Evolutionary conservation across 768 basidiomycete species (phyloP), one percentile per base, ranked within the genome.

Genomic region (Cantharellus cinnabarinus): DNA sequence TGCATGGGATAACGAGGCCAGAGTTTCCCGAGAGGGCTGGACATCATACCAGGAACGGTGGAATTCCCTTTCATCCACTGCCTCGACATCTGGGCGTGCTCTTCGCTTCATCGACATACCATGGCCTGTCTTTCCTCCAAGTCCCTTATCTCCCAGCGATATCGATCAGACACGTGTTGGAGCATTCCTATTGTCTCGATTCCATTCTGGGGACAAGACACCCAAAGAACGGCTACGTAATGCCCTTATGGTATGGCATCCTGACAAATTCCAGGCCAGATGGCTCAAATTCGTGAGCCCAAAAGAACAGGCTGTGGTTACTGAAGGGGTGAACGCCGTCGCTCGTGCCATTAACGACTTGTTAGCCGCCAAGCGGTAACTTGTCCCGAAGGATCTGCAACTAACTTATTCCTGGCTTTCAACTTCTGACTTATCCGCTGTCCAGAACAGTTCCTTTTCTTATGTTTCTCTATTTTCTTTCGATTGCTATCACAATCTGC

Each of bases 221-320:
- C 54, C 35, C 42, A 57, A 50, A 41, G 59, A 40, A n/a, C 59
- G 59, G 14, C 56, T 60, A n/a, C 56, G 55, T 20, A 34, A 44
- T 35, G 59, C 59, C 20, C 40, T 60, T 34, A 34, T 60, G 5
- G 55, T 38, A 37, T 60, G 59, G 59, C 59, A 60, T 35, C 56
- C 59, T 34, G 59, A 60, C 59, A 60, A 60, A 48, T 60, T 60
- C 56, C 55, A 60, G 42, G 29, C 41, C 34, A 57, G 48, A 34
- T 60, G 59, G 59, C 42, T 60, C 29, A 35, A 5, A 4, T 57
- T 20, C 29, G 56, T 60, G 38, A 41, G 37, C 41, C 20, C n/a
- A 34, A 39, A 29, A 35, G 50, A 59, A 34, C 10, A 44, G 37
- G 59, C 59, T 5, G 20, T 56, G 51, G 59, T 57, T 53, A 55